Evolutionary conservation across 257 asterid genomes (phyloP), one percentile per base, ranked within the genome.

Genomic region (Ajuga chamaepitys): DNA sequence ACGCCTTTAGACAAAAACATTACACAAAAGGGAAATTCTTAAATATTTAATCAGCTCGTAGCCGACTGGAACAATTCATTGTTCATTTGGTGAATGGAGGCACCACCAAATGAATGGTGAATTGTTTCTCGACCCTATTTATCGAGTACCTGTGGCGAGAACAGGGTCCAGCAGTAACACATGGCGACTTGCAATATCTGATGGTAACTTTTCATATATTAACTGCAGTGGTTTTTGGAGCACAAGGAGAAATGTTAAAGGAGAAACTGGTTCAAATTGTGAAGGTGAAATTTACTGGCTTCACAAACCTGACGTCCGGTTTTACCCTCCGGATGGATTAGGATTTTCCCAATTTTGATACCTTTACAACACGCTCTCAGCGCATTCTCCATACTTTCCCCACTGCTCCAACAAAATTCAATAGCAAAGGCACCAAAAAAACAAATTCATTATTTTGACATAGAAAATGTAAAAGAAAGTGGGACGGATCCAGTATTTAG

Each of bases 361-460:
- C 97, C 97, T 67, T 93, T 93, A 48, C 99, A 93, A 44, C 97
- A 93, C 4, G 99, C 97, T 74, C 96, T 75, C 60, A 93, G 70
- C 9, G 99, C 99, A 70, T 89, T 93, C 79, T 93, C 99, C 99
- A 93, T 93, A 75, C 98, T 92, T 71, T 93, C 99, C 41, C 99
- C 99, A 64, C 99, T 93, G 79, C 62, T 64, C 9, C 66, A 58
- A 61, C 26, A 30, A 72, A 75, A 30, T 5, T 56, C 48, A 10
- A 38, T 47, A 7, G 22, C 7, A 30, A 8, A 30, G 7, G 37
- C 37, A 30, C 37, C 34, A 28, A 28, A 5, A 5, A 28, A 28
- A 2, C 34, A 28, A 28, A n/a, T n/a, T n/a, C n/a, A n/a, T n/a
- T n/a, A n/a, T n/a, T 17, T 37, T 58, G 64, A 35, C 62, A 56